Evolutionary conservation across 257 asterid genomes (phyloP), one percentile per base, ranked within the genome.

Genomic region (Solanum tarapatanum): DNA sequence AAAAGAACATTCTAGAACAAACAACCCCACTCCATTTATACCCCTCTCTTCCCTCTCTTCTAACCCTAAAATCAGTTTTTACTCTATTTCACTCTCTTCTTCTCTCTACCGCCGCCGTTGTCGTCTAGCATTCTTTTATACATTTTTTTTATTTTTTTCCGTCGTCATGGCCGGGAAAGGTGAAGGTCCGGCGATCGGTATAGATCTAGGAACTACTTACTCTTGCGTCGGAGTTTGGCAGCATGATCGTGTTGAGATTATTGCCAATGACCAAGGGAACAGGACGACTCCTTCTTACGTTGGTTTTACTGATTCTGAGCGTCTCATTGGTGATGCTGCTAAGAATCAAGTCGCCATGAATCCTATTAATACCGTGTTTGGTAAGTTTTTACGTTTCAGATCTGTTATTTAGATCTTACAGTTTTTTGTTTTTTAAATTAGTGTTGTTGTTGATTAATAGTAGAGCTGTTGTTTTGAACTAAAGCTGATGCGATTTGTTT

Each of bases 311-410:
- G 92, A 90, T 28, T 26, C 90, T 26, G 90, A 90, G 74, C 89
- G 91, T 21, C 90, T 90, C 87, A 87, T 88, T 48, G 92, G 91
- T 24, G 91, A 90, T 51, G 92, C 91, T 0, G 92, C 92, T 6
- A 90, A 90, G 89, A 90, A 90, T 72, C 92, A 90, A 88, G 92
- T 90, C 43, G 92, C 92, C 6, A 90, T 90, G 92, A 90, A 88
- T 26, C 92, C 92, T 4, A 87, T 41, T 82, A 88, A 90, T 80
- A 90, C 90, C 26, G 92, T 90, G 5, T 90, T 90, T 9, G 92
- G 91, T 90, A 85, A 79, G n/a, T 11, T 45, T 48, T 17, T 43
- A 4, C 12, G 9, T 45, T 26, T 17, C 11, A 26, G 84, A 43
- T 79, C 9, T 79, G 2, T 32, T 55, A 60, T 86, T 88, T 85